Base-by-base conservation (phyloP, 1,139 yeast genomes). In the Yamadazyma songkhlaensis region DNA sequence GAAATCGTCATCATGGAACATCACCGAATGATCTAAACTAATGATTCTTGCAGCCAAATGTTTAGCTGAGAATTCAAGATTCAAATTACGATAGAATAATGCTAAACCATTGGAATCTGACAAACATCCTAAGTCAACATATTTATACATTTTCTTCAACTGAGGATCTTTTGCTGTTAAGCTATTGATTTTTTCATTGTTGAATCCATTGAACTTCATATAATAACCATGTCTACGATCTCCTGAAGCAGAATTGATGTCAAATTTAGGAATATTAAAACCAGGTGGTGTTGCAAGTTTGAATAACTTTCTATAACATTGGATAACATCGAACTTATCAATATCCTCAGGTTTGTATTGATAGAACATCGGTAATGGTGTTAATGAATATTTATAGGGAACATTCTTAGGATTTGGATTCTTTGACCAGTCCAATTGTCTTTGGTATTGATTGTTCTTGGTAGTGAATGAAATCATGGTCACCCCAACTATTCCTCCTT, bases 21-120 rank as follows among this genome's bases (percentile, higher is more conserved):
- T 64, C n/a, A 68, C 47, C 9, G 63, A 39, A 43, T 69, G 74
- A 46, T 69, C 74, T 46, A 68, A 55, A 34, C 68, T 62, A 3
- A 68, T 72, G 32, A 70, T 39, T 6, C 53, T 50, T 62, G 62
- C 44, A 59, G 65, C 28, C 35, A 35, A 42, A 30, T 47, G 38
- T 21, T 42, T 42, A 29, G 38, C 32, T 14, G 44, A 47, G 23
- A 56, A 40, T 1, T 60, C 53, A 15, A 57, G 40, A 2, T 70
- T 70, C 29, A 62, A 51, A n/a, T 54, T 39, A 23, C 64, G 43
- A 8, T 59, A 52, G 24, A 62, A 46, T 6, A 62, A 44, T 3
- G 56, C 55, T 41, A 65, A 53, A 37, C 53, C 62, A 12, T 64
- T 47, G 14, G 68, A 60, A 49, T 67, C 73, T 4, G 62, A 53